Evolutionary conservation across 371 early-diverging fungal genomes (phyloP).

Genomic region (Basidiobolus meristosporus): DNA sequence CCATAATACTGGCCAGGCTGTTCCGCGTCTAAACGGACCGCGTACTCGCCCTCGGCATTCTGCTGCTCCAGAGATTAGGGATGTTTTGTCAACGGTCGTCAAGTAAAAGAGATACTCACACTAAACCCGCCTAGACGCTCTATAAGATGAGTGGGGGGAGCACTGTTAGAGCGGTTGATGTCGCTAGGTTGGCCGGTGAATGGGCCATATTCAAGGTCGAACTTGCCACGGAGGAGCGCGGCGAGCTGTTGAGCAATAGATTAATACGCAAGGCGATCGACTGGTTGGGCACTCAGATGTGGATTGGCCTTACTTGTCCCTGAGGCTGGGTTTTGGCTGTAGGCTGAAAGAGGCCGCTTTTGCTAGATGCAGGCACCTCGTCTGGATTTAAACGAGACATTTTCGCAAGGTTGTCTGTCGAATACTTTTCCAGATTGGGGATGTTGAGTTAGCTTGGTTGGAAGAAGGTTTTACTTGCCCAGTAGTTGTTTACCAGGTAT

Average conservation of each 20-base stretch:
- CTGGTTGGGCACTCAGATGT: neutral
- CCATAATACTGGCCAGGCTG: constrained; percentile 4
- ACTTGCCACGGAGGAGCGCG: constrained; percentile 4
- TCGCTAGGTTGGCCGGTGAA: constrained; percentile 3
- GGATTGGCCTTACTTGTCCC: constrained; percentile 5
- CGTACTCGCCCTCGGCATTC: neutral
- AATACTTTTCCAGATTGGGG: no score
- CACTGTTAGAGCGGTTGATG: constrained; percentile 7
- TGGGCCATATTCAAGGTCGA: constrained; percentile 5
- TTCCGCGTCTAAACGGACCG: constrained; percentile 6
- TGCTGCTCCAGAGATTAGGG: no score
- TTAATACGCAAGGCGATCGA: neutral
- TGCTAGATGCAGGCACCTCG: constrained; percentile 1
- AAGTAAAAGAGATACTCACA: no score
- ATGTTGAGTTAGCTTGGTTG: no score
- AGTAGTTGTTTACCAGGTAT: no score
- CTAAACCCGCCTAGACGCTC: neutral
- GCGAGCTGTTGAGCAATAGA: neutral
- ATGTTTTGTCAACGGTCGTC: no score
- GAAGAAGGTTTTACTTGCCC: no score
- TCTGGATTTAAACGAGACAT: no score
- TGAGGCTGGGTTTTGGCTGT: constrained; percentile 7
- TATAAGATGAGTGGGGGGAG: constrained; percentile 5
- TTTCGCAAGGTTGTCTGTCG: no score
- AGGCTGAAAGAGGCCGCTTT: constrained; percentile 5